phyloP scores from a whole-genome alignment of 495 filamentous ascomycete genomes.

The Trichoderma asperelloides region DNA sequence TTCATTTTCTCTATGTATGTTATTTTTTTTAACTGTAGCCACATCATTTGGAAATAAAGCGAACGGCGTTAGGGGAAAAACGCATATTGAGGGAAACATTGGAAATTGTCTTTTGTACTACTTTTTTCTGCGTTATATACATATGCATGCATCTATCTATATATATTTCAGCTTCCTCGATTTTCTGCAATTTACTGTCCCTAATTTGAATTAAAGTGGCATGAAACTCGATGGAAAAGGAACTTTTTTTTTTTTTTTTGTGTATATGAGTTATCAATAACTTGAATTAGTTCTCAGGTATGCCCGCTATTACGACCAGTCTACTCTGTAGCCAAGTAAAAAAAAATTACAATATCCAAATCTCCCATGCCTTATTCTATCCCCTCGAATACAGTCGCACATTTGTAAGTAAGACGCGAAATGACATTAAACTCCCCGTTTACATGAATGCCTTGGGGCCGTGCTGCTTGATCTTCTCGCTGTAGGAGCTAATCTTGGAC shows the following conservation, averaged over 20 bases:
- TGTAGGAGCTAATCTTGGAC: conserved; percentile 9
- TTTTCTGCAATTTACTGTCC: no score
- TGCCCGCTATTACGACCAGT: background rate
- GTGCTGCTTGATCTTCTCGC: conserved; percentile 7
- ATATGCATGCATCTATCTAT: no score
- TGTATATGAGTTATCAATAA: background rate
- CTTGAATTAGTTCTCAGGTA: background rate
- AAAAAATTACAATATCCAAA: background rate
- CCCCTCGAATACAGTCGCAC: background rate
- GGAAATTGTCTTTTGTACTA: background rate
- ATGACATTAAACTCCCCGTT: background rate
- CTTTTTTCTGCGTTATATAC: background rate
- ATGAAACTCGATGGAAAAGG: background rate
- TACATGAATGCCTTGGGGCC: background rate
- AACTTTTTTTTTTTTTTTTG: background rate
- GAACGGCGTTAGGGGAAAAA: background rate
- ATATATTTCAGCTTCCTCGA: background rate
- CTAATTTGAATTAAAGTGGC: background rate
- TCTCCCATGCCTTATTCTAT: background rate
- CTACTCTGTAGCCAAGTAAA: background rate
- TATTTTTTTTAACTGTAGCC: background rate
- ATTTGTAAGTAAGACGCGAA: background rate
- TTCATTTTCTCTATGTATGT: background rate
- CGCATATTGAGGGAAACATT: background rate
- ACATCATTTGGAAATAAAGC: background rate